Conservation (phyloP, 192 early-diverging fungal genomes). For the Bifiguratus adelaidae region DNA sequence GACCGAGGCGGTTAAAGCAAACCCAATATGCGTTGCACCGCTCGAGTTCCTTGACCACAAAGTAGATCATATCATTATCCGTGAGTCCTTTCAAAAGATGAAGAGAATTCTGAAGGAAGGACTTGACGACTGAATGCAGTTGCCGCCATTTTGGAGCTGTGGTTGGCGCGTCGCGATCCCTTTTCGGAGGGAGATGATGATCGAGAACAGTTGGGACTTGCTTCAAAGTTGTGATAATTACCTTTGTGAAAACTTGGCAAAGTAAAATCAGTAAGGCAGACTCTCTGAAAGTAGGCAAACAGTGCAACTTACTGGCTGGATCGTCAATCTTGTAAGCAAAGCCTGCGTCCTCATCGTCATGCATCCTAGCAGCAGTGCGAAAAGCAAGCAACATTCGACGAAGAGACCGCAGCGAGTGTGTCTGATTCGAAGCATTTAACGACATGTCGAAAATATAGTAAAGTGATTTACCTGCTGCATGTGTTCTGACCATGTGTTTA, state of each 20-base stretch:
- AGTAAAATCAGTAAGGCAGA: slow-evolving; percentile 4
- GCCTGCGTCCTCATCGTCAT: slow-evolving; percentile 35
- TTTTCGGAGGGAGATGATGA: slow-evolving; percentile 41
- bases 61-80: slow-evolving; percentile 73
- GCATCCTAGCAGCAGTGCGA: slow-evolving; percentile 67
- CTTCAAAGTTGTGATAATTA: slow-evolving; percentile 65
- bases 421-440: slow-evolving; percentile 39
- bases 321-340: slow-evolving; percentile 64
- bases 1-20: slow-evolving; percentile 70
- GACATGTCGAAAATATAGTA: too few species aligned
- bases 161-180: slow-evolving; percentile 15
- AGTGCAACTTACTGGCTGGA: slow-evolving; percentile 15
- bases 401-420: slow-evolving; percentile 54
- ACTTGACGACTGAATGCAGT: slow-evolving; percentile 69
- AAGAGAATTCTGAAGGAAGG: slow-evolving; percentile 64
- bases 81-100: slow-evolving; percentile 75
- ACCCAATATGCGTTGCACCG: slow-evolving; percentile 63
- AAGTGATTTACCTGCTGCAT: too few species aligned
- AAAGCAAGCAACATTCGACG: slow-evolving; percentile 77
- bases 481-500: slow-evolving; percentile 64
- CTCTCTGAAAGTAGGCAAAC: neutral
- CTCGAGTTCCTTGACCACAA: slow-evolving; percentile 76
- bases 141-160: slow-evolving; percentile 55
- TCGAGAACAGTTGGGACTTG: slow-evolving; percentile 56
- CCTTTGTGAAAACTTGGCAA: slow-evolving; percentile 65